Base-by-base conservation (phyloP, 495 filamentous ascomycete species). In the Neurospora sp. region DNA sequence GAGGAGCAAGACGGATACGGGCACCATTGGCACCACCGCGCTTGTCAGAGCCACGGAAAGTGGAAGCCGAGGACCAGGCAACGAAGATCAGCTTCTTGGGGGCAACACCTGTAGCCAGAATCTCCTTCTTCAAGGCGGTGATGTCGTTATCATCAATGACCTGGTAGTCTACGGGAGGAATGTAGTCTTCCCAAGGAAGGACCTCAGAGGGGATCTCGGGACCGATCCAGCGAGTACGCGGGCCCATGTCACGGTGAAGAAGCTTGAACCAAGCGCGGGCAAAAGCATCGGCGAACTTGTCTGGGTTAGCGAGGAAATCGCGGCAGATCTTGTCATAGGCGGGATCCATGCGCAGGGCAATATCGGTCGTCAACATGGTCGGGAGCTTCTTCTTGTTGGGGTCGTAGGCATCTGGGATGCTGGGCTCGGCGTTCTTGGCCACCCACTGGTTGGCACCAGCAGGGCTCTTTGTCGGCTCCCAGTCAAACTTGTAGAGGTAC, bases 181-280 rank as follows among this genome's bases (percentile, higher is more conserved):
- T 74, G 31, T 88, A 87, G 72, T 93, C 91, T 78, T 92, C 87
- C 91, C 91, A 93, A 76, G 87, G 72, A 38, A 90, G 82, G 44
- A 80, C 82, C 81, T 93, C 91, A 10, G 80, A 78, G 12, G 91
- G 91, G 12, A 91, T 83, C 82, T 93, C 91, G 38, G 91, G 91
- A 69, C 91, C 91, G 72, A 92, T 78, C 83, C 89, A 93, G 79
- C 89, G 89, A 41, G 84, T 77, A 23, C 89, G 86, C 18, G 91
- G 91, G 18, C 91, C 91, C 82, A 93, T 85, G 79, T 93, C 91
- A 81, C 91, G 90, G 83, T 93, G 91, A 42, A 90, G 83, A 71
- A 93, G 86, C 87, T 93, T 93, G 87, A 93, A 93, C 91, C 91
- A 93, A 71, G 91, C 91, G 69, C 88, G 87, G 62, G 86, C 82